Conservation (phyloP, 768 basidiomycete species). For the Hericium coralloides region DNA sequence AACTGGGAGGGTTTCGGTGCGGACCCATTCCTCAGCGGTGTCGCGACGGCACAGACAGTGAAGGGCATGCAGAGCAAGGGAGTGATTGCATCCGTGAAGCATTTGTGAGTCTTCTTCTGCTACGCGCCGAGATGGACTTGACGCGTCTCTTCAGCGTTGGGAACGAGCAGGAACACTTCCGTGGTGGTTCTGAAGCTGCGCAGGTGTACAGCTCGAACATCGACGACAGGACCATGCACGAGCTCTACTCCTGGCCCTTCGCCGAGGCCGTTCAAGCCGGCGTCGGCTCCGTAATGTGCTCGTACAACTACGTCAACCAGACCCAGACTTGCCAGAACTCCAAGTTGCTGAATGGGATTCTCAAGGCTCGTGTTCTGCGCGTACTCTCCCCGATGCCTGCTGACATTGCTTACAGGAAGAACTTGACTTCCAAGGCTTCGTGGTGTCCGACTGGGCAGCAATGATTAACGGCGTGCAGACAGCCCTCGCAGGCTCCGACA, state of each 20-base stretch:
- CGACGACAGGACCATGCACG: conserved; percentile 73
- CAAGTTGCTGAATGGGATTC: conserved; percentile 60
- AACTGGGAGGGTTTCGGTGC: conserved; percentile 97
- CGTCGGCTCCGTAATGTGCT: conserved; percentile 67
- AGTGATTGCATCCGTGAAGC: conserved; percentile 84
- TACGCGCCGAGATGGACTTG: conserved; percentile 22
- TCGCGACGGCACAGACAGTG: conserved; percentile 71
- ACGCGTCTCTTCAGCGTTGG: background rate
- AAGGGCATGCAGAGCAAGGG: conserved; percentile 72
- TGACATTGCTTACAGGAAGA: background rate
- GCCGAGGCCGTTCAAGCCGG: conserved; percentile 66
- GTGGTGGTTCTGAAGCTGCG: conserved; percentile 16
- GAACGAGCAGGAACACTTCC: conserved; percentile 63
- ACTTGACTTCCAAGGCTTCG: conserved; percentile 55
- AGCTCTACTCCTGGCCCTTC: conserved; percentile 67
- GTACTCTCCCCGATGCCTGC: background rate
- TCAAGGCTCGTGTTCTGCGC: conserved; percentile 33
- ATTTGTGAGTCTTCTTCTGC: conserved; percentile 57
- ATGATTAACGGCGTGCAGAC: conserved; percentile 45
- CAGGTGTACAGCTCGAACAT: conserved; percentile 48
- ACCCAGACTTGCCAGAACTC: conserved; percentile 73
- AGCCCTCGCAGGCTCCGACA: conserved; percentile 55
- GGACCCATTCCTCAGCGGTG: conserved; percentile 83
- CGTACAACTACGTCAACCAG: conserved; percentile 62
- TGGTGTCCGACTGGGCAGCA: conserved; percentile 72